Conservation (phyloP, 371 early-diverging fungal genomes). For the Phascolomyces articulosus region DNA sequence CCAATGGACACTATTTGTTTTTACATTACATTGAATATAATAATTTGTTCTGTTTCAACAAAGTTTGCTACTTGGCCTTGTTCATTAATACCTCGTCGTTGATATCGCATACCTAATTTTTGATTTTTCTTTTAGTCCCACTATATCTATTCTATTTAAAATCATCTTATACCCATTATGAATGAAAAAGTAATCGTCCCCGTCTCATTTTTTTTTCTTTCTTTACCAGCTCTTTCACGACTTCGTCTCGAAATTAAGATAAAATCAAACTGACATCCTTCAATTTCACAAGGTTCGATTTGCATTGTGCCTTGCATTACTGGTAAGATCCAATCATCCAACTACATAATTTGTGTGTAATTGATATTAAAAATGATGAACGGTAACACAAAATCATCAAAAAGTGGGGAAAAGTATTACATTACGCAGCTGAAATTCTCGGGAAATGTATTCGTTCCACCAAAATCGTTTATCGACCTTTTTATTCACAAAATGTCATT, state of each 20-base stretch:
- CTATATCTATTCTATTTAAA: too few relatives aligned
- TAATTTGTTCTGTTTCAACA: conserved; percentile 72
- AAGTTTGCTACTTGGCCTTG: conserved; percentile 70
- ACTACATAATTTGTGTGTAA: conserved; percentile 19
- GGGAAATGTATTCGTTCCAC: conserved; percentile 70
- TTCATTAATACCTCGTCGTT: conserved; percentile 65
- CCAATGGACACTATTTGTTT: too few relatives aligned
- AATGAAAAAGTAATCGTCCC: neutral
- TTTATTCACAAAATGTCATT: neutral
- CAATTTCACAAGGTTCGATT: conserved; percentile 62
- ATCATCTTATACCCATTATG: too few relatives aligned
- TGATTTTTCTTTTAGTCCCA: too few relatives aligned
- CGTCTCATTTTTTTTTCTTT: neutral
- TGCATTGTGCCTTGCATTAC: conserved; percentile 74
- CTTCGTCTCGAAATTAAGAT: conserved; percentile 61
- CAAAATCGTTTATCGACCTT: conserved; percentile 58
- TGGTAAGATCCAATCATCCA: conserved; percentile 67
- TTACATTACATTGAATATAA: conserved; percentile 39
- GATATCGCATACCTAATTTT: conserved; percentile 66
- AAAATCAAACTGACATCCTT: conserved; percentile 62
- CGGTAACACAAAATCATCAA: neutral
- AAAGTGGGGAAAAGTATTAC: conserved; percentile 3
- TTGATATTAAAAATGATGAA: neutral
- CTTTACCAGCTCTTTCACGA: conserved; percentile 58
- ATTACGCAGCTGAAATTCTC: conserved; percentile 32